Conservation (phyloP, 2,329 filamentous ascomycete species). For the Pseudogymnoascus sp. region DNA sequence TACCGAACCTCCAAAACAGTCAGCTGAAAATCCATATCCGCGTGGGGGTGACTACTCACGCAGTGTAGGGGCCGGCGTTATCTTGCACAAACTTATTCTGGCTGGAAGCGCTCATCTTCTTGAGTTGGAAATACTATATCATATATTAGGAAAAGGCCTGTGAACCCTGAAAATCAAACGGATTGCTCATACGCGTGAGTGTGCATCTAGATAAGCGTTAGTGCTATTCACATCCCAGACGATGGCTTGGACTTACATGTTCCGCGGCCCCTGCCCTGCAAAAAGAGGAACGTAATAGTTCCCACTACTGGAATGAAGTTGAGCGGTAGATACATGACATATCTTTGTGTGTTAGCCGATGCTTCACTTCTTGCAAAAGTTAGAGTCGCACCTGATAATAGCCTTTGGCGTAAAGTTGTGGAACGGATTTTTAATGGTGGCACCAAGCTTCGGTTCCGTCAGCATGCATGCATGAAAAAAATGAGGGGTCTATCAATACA, state of each 20-base stretch:
- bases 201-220: constrained; percentile 28
- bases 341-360: constrained; percentile 28
- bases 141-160: not conserved
- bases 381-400: constrained; percentile 47
- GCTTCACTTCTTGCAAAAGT: not conserved
- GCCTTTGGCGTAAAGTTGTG: constrained; percentile 49
- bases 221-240: not conserved
- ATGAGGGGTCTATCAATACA: not conserved
- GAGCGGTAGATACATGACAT: constrained; percentile 77
- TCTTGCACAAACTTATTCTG: constrained; percentile 59
- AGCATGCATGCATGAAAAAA: not conserved
- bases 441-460: constrained; percentile 38
- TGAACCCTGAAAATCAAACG: not conserved
- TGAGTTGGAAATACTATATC: constrained; percentile 72
- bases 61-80: constrained; percentile 68
- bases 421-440: constrained; percentile 49
- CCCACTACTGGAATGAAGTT: constrained; percentile 91
- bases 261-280: constrained; percentile 56
- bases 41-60: constrained; percentile 43
- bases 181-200: constrained; percentile 40
- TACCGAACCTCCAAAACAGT: constrained; percentile 54
- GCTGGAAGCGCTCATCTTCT: constrained; percentile 63
- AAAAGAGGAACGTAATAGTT: constrained; percentile 66
- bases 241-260: constrained; percentile 17
- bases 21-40: not conserved